Base-by-base conservation (phyloP, 176 grass and related monocot species). In the Olyra latifolia region DNA sequence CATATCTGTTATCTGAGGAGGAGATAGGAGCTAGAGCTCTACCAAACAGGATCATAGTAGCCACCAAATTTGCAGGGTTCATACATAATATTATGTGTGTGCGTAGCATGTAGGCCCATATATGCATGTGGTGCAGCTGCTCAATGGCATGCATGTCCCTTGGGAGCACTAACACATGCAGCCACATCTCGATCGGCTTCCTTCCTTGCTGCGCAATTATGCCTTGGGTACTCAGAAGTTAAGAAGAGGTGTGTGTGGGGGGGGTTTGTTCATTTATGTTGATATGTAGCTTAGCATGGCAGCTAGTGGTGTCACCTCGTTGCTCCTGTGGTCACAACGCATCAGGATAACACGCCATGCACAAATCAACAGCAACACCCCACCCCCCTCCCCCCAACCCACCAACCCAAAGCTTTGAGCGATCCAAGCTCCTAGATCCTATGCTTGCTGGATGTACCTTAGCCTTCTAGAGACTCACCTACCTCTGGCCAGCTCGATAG, bases 161-260 rank as follows among this genome's bases (percentile, higher is more conserved):
- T 35, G 35, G 80, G 49, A 83, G 68, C 66, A 50, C 69, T 27
- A 49, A 30, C 15, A 30, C 12, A 3, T 14, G 15, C 41, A 46
- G 0, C 25, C 24, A 41, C 29, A 52, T 20, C 28, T 45, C 62
- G 17, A 25, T 5, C 41, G 49, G 69, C 3, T 28, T 66, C 32
- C 48, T 66, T 38, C 28, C 67, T 57, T 27, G 15, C 66, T 44
- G 48, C 13, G 60, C 50, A 11, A 69, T 69, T 62, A 62, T 82
- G 80, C 87, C 81, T 88, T 84, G 81, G 30, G 61, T 84, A 84
- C 75, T 88, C 74, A 88, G 86, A 74, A 84, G 84, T 35, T 4
- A 35, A 35, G 32, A 35, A n/a, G n/a, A n/a, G n/a, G n/a, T n/a
- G n/a, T n/a, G n/a, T n/a, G n/a, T n/a, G n/a, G n/a, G n/a, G n/a